Percentiles rank a stretch among this genome's conserved stretches.
Conservation (phyloP, 768 basidiomycete genomes). For the Porpolomopsis calyptriformis region DNA sequence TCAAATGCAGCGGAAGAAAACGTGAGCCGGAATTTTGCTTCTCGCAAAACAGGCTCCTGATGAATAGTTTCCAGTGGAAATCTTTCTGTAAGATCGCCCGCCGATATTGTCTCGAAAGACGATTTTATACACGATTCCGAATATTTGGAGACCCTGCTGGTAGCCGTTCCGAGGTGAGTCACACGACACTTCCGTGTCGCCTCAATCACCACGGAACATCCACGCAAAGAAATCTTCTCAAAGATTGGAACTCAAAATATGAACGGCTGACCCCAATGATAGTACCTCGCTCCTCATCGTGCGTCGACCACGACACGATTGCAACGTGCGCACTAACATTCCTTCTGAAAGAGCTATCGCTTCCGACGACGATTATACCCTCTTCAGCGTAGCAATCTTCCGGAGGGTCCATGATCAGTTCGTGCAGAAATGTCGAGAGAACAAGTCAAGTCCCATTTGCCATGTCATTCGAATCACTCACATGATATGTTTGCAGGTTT, state of each 20-base stretch:
- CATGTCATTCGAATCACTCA: slow-evolving; percentile 2
- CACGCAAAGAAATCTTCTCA: slow-evolving; percentile 51
- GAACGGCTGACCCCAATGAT: slow-evolving; percentile 84
- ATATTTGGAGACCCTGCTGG: slow-evolving; percentile 84
- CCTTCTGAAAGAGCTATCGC: slow-evolving; percentile 45
- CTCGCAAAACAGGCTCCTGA: slow-evolving; percentile 7
- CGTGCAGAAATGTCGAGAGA: slow-evolving; percentile 85
- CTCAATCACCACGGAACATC: slow-evolving; percentile 9
- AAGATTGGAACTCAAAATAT: slow-evolving; percentile 85
- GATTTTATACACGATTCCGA: slow-evolving; percentile 85
- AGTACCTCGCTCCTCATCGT: slow-evolving; percentile 87
- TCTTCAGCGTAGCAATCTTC: slow-evolving; percentile 84
- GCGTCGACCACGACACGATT: slow-evolving; percentile 21
- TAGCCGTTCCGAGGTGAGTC: slow-evolving; percentile 87
- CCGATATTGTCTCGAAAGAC: slow-evolving; percentile 71
- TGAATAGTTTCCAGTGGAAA: slow-evolving; percentile 58
- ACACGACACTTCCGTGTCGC: slow-evolving; percentile 7
- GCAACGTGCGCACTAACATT: background rate
- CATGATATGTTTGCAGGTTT: slow-evolving; percentile 44
- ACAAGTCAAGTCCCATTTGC: slow-evolving; percentile 51
- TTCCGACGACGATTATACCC: slow-evolving; percentile 79
- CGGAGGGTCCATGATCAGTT: slow-evolving; percentile 87
- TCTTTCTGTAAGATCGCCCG: slow-evolving; percentile 81
- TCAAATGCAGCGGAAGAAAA: slow-evolving; percentile 90
- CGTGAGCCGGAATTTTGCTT: slow-evolving; percentile 33